A percentile compares a stretch with the other conserved stretches of the same genome.
Conservation (phyloP, 139 green algal genomes). For the Chlorella sp. region DNA sequence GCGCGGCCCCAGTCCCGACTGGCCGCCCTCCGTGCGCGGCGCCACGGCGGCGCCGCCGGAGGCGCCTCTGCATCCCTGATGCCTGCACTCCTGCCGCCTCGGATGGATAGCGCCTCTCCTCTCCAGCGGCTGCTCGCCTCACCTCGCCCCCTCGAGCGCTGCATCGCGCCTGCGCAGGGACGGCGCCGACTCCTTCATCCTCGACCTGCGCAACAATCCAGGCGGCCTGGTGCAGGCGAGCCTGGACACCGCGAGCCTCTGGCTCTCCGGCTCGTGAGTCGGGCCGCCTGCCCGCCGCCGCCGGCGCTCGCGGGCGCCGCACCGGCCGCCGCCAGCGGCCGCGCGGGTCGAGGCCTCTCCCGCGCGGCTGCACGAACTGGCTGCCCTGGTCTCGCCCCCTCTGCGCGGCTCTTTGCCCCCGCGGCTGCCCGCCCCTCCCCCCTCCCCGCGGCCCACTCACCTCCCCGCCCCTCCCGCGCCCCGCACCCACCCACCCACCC, state of each 20-base stretch:
- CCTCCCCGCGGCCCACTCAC: too few species aligned
- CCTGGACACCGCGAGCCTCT: conserved; percentile 73
- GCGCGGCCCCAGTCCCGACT: too few species aligned
- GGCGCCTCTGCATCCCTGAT: too few species aligned
- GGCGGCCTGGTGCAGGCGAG: conserved; percentile 83
- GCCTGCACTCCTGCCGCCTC: too few species aligned
- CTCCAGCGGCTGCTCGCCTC: not conserved
- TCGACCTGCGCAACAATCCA: conserved; percentile 95
- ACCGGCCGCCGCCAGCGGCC: too few species aligned
- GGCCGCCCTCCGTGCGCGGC: too few species aligned
- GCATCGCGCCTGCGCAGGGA: conserved; percentile 39
- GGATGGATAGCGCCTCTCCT: too few species aligned
- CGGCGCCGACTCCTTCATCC: conserved; percentile 82
- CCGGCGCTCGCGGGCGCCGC: too few species aligned
- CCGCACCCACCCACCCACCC: not conserved
- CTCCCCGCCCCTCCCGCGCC: not conserved
- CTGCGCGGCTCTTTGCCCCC: not conserved
- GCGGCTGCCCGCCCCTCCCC: not conserved
- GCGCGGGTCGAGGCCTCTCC: too few species aligned
- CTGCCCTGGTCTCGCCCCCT: not conserved
- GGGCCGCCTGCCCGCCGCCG: not conserved
- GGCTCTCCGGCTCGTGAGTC: too few species aligned
- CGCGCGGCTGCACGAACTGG: too few species aligned
- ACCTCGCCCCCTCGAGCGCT: not conserved
- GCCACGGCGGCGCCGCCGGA: too few species aligned